Conservation (phyloP, 768 basidiomycete species). For the Austroboletus festivus region DNA sequence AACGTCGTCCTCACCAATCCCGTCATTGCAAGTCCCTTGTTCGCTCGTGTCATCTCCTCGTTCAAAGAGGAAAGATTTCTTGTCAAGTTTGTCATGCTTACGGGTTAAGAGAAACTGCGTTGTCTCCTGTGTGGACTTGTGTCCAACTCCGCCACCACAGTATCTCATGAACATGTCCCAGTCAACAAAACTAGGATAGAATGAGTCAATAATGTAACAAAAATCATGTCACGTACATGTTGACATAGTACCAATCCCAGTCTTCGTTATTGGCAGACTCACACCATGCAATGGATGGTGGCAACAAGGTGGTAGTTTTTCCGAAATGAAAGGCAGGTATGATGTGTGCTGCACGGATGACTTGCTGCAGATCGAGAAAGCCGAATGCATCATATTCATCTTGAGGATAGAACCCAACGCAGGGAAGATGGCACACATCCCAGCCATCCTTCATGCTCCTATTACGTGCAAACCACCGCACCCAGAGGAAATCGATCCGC, state of each 20-base stretch:
- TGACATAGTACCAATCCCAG: conserved; percentile 34
- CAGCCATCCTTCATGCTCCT: neutral
- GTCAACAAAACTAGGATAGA: neutral
- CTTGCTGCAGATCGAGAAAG: neutral
- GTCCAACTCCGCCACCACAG: neutral
- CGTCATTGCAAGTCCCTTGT: neutral
- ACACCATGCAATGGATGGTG: conserved; percentile 4
- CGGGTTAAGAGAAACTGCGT: neutral
- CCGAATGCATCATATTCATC: neutral
- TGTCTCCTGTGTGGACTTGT: neutral
- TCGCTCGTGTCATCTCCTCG: neutral
- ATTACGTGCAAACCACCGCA: neutral
- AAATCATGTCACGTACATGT: conserved; percentile 25
- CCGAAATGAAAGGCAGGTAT: neutral
- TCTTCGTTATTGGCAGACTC: conserved; percentile 23
- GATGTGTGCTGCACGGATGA: neutral
- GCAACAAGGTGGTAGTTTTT: neutral
- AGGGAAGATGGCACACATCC: neutral
- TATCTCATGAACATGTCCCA: neutral
- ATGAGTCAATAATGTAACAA: neutral
- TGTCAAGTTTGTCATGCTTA: neutral
- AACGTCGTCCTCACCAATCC: neutral
- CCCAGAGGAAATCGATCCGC: neutral
- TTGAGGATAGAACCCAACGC: neutral
- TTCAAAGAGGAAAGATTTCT: neutral